These are phyloP conservation scores for Suillus subaureus DNA, from an alignment of 768 basidiomycete genomes.

Conservation along the genomic window DNA sequence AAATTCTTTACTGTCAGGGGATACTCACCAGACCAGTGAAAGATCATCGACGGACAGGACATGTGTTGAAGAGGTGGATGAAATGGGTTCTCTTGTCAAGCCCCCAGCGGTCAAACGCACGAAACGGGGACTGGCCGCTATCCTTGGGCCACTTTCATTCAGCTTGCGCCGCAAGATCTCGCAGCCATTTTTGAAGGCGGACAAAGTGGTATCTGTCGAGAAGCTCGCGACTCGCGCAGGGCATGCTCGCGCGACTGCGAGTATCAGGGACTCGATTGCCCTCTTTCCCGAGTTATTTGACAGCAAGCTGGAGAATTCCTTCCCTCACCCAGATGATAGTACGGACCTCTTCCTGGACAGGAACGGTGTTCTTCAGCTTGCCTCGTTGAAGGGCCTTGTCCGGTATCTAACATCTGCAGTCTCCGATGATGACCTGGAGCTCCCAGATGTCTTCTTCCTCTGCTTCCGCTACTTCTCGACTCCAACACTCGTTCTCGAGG, in stretches of 20 bases:
- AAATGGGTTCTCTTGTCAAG: conserved; percentile 7
- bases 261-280: conserved; percentile 29
- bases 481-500: conserved; percentile 46
- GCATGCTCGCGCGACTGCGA: conserved; percentile 28
- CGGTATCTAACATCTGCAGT: conserved; percentile 48
- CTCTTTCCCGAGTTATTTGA: conserved; percentile 30
- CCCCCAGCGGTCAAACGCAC: background rate
- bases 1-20: background rate
- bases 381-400: conserved; percentile 45
- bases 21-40: background rate
- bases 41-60: conserved; percentile 2
- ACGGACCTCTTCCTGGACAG: conserved; percentile 31
- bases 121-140: conserved; percentile 17
- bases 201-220: background rate
- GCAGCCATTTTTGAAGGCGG: conserved; percentile 9
- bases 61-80: conserved; percentile 1
- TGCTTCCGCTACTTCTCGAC: conserved; percentile 71
- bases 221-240: conserved; percentile 7
- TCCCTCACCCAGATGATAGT: conserved; percentile 32
- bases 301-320: conserved; percentile 30
- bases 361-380: conserved; percentile 32
- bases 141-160: conserved; percentile 21
- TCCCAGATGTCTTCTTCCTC: conserved; percentile 63
- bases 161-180: conserved; percentile 12
- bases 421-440: conserved; percentile 39